A percentile compares a stretch with the other conserved stretches of the same genome.
Conservation (phyloP, 495 filamentous ascomycete genomes). For the Aspergillus sclerotiicarbonarius region DNA sequence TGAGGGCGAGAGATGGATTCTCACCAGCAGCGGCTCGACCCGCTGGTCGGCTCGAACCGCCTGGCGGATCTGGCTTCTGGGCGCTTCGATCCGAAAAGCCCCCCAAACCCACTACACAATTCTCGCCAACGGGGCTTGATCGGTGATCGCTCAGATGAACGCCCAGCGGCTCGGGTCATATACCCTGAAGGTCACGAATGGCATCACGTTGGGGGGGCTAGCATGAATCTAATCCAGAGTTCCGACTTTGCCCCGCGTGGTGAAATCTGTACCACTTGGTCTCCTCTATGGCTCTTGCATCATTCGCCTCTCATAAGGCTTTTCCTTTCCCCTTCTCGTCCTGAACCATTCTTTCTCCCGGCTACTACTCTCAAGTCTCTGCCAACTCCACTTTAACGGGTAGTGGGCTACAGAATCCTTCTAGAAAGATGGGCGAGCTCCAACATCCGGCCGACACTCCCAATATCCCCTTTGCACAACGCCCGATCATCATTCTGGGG, state of each 20-base stretch:
- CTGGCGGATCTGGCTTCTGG: not conserved
- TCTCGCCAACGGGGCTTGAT: not conserved
- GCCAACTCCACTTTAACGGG: not conserved
- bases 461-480: slow-evolving; percentile 34
- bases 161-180: not conserved
- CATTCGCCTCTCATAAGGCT: not conserved
- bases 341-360: not conserved
- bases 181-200: not conserved
- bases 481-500: slow-evolving; percentile 40
- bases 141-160: not conserved
- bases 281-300: not conserved
- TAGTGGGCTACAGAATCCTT: not conserved
- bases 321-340: not conserved
- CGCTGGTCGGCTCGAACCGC: slow-evolving; percentile 3
- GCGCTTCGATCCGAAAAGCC: not conserved
- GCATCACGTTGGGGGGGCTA: not conserved
- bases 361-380: not conserved
- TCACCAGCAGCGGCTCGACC: slow-evolving; percentile 6
- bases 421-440: slow-evolving; percentile 25
- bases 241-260: not conserved
- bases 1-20: not conserved
- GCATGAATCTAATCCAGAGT: not conserved
- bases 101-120: not conserved
- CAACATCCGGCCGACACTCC: slow-evolving; percentile 3
- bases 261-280: not conserved